Evolutionary conservation across 2,329 filamentous ascomycete species (phyloP), one percentile per base, ranked within the genome.

Genomic region (Hypoxylon sp.): DNA sequence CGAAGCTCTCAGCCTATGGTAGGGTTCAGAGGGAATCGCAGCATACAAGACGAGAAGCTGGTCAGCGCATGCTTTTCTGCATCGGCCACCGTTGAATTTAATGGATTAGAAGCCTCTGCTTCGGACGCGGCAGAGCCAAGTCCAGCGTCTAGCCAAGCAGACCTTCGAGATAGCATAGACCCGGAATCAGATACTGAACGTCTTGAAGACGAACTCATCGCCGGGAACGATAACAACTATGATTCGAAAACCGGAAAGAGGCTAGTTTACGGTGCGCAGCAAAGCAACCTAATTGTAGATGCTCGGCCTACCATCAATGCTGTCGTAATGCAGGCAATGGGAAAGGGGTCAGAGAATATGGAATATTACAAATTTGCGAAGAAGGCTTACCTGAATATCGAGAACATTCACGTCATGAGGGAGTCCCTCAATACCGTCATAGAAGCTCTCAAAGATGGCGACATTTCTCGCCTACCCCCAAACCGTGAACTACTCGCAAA

Each of bases 341-440:
- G 96, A 6, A 90, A 95, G 79, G 96, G 96, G 1, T 97, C 95
- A 0, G 96, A 99, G 81, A 97, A 98, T 76, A 98, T 98, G 93
- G 93, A 97, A 72, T 92, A 97, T 80, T 99, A 99, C 82, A 93
- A 92, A 69, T 95, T 95, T 76, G 94, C 94, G 14, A 91, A 91
- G 66, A 97, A 98, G 80, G 91, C 92, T 31, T 99, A 97, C 77
- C 87, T 99, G 62, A 96, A 93, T 70, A 99, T 99, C 76, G 95
- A 97, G 79, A 99, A 99, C 78, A 98, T 99, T 67, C 96, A 99
- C 77, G 94, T 98, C 69, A 99, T 99, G 96, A 89, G 96, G 64
- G 92, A 92, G 69, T 98, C 95, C 1, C 85, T 99, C 35, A 91
- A 92, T 74, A 95, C 91, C 73, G 92, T 99, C 20, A 86, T 98